Conservation (phyloP, 148 eudicot genomes). For the Diospyros lotus region DNA sequence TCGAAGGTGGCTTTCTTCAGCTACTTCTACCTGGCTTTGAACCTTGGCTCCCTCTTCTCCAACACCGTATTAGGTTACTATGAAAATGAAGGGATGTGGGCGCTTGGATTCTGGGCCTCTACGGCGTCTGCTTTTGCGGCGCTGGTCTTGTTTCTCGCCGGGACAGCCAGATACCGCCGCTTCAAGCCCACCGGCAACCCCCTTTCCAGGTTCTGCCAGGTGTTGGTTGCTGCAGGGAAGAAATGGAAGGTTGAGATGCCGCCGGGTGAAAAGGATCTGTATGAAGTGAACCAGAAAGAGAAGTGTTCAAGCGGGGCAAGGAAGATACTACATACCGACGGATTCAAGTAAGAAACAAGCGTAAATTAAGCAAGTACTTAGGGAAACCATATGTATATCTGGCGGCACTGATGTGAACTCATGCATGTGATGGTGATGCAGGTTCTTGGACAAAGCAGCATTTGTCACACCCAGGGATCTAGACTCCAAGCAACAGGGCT, state of each 20-base stretch:
- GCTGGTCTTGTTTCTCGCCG: slow-evolving; percentile 57
- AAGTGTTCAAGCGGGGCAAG: slow-evolving; percentile 33
- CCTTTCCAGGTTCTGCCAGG: slow-evolving; percentile 69
- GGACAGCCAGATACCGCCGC: slow-evolving; percentile 68
- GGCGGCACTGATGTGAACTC: neutral
- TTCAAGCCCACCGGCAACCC: slow-evolving; percentile 87
- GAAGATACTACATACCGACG: slow-evolving; percentile 67
- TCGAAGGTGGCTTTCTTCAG: slow-evolving; percentile 91
- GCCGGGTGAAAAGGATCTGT: slow-evolving; percentile 32
- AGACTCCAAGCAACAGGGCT: slow-evolving; percentile 23
- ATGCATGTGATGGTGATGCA: slow-evolving; percentile 18
- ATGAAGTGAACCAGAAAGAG: slow-evolving; percentile 40
- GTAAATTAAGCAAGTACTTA: neutral
- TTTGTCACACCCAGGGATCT: slow-evolving; percentile 43
- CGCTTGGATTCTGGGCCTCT: slow-evolving; percentile 82
- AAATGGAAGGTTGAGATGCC: slow-evolving; percentile 46
- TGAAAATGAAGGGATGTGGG: slow-evolving; percentile 85
- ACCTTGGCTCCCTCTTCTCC: slow-evolving; percentile 76
- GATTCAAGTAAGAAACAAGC: slow-evolving; percentile 52
- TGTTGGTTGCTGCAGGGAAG: slow-evolving; percentile 61
- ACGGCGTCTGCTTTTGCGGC: slow-evolving; percentile 65
- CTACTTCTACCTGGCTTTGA: slow-evolving; percentile 81
- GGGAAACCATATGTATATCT: too few relatives aligned
- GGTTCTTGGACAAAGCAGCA: slow-evolving; percentile 82
- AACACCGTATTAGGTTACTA: slow-evolving; percentile 70